Conservation (phyloP, 2,329 filamentous ascomycete species). For the Calonectria fujianensis region DNA sequence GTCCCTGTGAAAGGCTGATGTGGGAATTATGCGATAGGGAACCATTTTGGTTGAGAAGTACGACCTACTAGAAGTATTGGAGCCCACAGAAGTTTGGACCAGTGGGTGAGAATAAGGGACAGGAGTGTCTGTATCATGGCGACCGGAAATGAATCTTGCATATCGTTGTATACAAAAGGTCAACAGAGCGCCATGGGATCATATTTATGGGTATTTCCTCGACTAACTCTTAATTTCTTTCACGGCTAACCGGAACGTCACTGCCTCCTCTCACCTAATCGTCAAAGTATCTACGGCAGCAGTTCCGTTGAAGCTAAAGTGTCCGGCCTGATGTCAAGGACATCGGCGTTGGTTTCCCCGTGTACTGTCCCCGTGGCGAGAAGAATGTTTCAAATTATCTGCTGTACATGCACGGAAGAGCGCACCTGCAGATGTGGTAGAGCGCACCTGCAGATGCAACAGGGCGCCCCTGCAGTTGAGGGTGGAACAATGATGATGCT, state of each 20-base stretch:
- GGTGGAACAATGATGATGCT: not conserved
- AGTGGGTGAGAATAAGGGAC: not conserved
- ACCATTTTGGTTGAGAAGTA: not conserved
- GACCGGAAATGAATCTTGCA: not conserved
- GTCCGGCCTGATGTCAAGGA: not conserved
- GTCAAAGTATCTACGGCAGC: not conserved
- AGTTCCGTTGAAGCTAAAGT: not conserved
- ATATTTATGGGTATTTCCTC: not conserved
- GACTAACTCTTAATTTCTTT: not conserved
- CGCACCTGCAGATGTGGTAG: not conserved
- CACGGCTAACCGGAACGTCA: not conserved
- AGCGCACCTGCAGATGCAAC: not conserved
- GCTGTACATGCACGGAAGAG: not conserved
- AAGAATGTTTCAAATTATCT: not conserved
- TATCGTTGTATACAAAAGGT: not conserved
- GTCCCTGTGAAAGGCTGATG: not conserved
- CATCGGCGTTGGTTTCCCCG: not conserved
- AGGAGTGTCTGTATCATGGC: not conserved
- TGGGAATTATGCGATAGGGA: not conserved
- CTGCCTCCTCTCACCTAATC: not conserved
- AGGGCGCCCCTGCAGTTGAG: not conserved
- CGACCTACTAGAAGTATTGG: not conserved
- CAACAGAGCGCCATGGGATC: not conserved
- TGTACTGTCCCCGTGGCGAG: not conserved
- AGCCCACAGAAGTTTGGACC: not conserved